Evolutionary conservation across 495 filamentous ascomycete species (phyloP).

Genomic region (Stereocaulon alpinum): DNA sequence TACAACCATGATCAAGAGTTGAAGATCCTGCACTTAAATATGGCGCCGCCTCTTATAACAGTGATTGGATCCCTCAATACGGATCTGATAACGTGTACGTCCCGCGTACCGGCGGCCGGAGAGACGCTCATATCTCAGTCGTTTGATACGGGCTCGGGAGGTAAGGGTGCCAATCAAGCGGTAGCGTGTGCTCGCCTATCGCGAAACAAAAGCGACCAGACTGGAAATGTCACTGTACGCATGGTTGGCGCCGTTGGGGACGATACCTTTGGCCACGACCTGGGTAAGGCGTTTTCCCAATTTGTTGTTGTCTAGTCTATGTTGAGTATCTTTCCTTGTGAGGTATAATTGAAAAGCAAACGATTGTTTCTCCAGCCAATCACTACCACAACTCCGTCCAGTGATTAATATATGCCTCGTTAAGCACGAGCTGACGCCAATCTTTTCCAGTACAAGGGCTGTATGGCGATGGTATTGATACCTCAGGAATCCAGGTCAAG

Average conservation of each 20-base stretch:
- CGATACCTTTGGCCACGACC: conserved; percentile 48
- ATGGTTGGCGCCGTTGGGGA: conserved; percentile 52
- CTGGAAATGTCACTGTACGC: background rate
- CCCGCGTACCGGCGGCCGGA: conserved; percentile 69
- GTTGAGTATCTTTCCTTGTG: too few species aligned
- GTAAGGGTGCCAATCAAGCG: conserved; percentile 95
- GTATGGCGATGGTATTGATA: conserved; percentile 51
- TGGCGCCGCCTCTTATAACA: conserved; percentile 44
- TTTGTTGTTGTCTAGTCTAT: too few species aligned
- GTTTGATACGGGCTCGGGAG: conserved; percentile 72
- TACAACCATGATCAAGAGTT: background rate
- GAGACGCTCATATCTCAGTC: conserved; percentile 78
- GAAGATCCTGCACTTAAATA: background rate
- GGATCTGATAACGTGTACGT: conserved; percentile 78
- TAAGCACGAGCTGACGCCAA: too few species aligned
- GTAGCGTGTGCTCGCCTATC: conserved; percentile 64
- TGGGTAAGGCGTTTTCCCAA: conserved; percentile 19
- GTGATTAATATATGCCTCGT: too few species aligned
- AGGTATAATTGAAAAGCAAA: too few species aligned
- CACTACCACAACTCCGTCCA: too few species aligned
- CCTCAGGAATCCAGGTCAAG: conserved; percentile 39
- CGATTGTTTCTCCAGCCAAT: too few species aligned
- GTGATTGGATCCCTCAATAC: conserved; percentile 90
- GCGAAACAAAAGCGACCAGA: conserved; percentile 36
- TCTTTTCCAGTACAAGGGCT: conserved; percentile 28